Conservation (phyloP, 169 alveolate genomes). For the Plasmodium malariae region DNA sequence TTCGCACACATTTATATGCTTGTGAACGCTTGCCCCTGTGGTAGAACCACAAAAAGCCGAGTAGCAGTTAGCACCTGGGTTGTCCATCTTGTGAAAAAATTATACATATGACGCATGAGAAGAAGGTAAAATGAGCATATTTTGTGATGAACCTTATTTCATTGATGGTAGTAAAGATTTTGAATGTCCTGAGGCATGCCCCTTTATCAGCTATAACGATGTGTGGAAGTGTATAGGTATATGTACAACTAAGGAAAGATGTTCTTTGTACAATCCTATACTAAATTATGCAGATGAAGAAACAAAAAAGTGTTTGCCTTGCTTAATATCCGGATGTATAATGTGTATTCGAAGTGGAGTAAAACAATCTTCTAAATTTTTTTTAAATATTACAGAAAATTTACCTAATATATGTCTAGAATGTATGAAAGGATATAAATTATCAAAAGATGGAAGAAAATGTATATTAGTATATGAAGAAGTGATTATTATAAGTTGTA, state of each 20-base stretch:
- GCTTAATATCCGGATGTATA: slow-evolving; percentile 80
- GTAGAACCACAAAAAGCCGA: too few species aligned
- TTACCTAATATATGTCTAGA: slow-evolving; percentile 81
- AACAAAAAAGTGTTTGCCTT: slow-evolving; percentile 80
- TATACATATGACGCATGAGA: not conserved
- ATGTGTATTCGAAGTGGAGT: slow-evolving; percentile 49
- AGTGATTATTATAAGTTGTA: slow-evolving; percentile 58
- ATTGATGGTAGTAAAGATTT: slow-evolving; percentile 57
- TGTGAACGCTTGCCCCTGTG: too few species aligned
- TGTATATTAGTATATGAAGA: slow-evolving; percentile 77
- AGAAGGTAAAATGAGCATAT: slow-evolving; percentile 22
- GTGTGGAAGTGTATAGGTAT: slow-evolving; percentile 86
- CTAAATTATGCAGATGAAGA: slow-evolving; percentile 78
- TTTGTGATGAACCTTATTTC: slow-evolving; percentile 79
- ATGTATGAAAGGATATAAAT: slow-evolving; percentile 82
- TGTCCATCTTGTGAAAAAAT: not conserved
- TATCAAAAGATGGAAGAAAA: slow-evolving; percentile 75
- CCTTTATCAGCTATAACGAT: slow-evolving; percentile 80
- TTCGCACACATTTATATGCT: too few species aligned
- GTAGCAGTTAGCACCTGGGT: too few species aligned
- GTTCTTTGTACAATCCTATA: slow-evolving; percentile 80
- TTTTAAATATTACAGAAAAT: slow-evolving; percentile 2
- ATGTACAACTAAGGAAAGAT: slow-evolving; percentile 75
- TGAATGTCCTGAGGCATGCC: slow-evolving; percentile 82
- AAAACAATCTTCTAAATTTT: not conserved